Evolutionary conservation across 805 yeast species (phyloP), one percentile per base, ranked within the genome.

Genomic region (Lachancea meyersii): DNA sequence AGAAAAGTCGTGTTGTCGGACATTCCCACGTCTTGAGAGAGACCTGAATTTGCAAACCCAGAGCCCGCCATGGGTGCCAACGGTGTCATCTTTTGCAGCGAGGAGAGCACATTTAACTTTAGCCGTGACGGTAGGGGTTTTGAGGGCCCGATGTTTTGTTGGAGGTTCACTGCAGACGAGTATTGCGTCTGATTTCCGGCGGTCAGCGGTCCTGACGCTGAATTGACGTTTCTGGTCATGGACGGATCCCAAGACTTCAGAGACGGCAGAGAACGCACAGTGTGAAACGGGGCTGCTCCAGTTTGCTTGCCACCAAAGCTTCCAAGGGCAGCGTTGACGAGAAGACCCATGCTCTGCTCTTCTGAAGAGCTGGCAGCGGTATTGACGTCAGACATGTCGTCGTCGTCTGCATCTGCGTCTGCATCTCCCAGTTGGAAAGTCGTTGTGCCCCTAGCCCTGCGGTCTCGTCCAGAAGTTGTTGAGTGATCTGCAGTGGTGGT

Each of bases 81-180:
- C 6, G 82, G 84, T 0, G 83, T 79, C 81, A 79, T 76, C 54
- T 80, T 68, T 55, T 79, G 84, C 41, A 80, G 58, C 3, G 83
- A 72, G 0, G 76, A 66, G 18, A 73, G 51, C 1, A 73, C 69
- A 47, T 60, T 67, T 16, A 69, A 47, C 21, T 56, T 55, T 2
- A 54, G 45, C 11, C 48, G 40, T 8, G 44, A 35, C 20, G 43
- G 18, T n/a, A 31, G 21, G 6, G 41, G 21, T 16, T 27, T 27
- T 22, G 35, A 32, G 4, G 32, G 40, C 36, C 31, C 8, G 23
- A 16, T 17, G 9, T 32, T 10, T 18, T 21, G 37, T 14, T 34
- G 37, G 4, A 34, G 37, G 26, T 34, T 34, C 13, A 34, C 32
- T 7, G 40, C 40, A 8, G 40, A 36, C n/a, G 40, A 24, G 24